A percentile compares a stretch with the other conserved stretches of the same genome.
Evolutionary conservation across 768 basidiomycete species (phyloP).

Genomic region (Phanerochaete sordida): DNA sequence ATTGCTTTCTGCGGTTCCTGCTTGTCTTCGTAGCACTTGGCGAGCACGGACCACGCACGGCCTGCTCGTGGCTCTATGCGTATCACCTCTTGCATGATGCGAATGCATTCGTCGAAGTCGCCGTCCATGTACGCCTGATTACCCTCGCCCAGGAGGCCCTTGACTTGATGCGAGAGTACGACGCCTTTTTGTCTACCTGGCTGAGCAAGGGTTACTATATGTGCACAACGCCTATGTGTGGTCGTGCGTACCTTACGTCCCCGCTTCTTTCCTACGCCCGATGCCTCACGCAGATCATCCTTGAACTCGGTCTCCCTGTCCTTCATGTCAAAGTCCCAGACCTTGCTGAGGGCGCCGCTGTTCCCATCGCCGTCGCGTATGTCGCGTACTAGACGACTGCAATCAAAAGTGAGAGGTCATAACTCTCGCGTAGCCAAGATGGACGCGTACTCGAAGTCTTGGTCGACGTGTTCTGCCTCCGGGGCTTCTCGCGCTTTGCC

Average conservation of each 20-base stretch:
- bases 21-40: slow-evolving; percentile 76
- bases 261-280: slow-evolving; percentile 58
- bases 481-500: slow-evolving; percentile 7
- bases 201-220: neutral
- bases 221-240: neutral
- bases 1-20: slow-evolving; percentile 67
- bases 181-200: slow-evolving; percentile 40
- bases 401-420: neutral
- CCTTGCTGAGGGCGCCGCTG: slow-evolving; percentile 49
- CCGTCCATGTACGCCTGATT: slow-evolving; percentile 83
- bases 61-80: slow-evolving; percentile 86
- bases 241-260: slow-evolving; percentile 40
- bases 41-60: slow-evolving; percentile 85
- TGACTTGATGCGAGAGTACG: slow-evolving; percentile 64
- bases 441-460: slow-evolving; percentile 32
- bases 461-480: slow-evolving; percentile 8
- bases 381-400: slow-evolving; percentile 64
- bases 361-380: slow-evolving; percentile 49
- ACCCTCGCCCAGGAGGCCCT: slow-evolving; percentile 75
- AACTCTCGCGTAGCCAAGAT: too few relatives aligned
- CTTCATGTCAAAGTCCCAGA: slow-evolving; percentile 74
- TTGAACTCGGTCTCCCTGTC: slow-evolving; percentile 67
- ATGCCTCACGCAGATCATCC: slow-evolving; percentile 70
- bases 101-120: slow-evolving; percentile 63
- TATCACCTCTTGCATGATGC: slow-evolving; percentile 88